A percentile compares a stretch with the other conserved stretches of the same genome.
Evolutionary conservation across 2,329 filamentous ascomycete genomes (phyloP).

Genomic region (Corinectria fuckeliana): DNA sequence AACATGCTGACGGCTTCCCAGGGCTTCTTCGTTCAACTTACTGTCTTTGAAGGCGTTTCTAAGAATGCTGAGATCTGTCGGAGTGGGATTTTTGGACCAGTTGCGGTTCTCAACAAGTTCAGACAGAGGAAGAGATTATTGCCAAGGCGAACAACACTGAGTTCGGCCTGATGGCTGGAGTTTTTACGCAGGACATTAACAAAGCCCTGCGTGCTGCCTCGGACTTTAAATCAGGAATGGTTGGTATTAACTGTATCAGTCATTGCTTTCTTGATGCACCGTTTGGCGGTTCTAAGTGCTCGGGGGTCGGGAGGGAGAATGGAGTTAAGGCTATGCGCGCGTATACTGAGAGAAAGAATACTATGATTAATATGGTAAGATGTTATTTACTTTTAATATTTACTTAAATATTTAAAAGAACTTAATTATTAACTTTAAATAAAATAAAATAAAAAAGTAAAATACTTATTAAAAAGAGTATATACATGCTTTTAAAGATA

Average conservation of each 20-base stretch:
- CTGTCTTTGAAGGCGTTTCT: slow-evolving; percentile 52
- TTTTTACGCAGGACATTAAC: slow-evolving; percentile 70
- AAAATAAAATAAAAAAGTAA: no score
- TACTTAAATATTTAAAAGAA: no score
- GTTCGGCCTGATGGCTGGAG: slow-evolving; percentile 52
- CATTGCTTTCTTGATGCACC: slow-evolving; percentile 49
- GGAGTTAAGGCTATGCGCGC: slow-evolving; percentile 54
- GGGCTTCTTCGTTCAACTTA: slow-evolving; percentile 54
- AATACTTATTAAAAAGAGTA: no score
- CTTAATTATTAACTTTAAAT: no score
- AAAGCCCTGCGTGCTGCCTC: slow-evolving; percentile 62
- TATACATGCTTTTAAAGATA: no score
- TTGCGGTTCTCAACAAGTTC: slow-evolving; percentile 61
- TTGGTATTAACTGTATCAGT: slow-evolving; percentile 67
- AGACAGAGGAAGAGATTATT: slow-evolving; percentile 63
- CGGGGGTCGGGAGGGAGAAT: slow-evolving; percentile 56
- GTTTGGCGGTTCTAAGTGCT: slow-evolving; percentile 59
- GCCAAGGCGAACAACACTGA: slow-evolving; percentile 60
- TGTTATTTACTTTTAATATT: no score
- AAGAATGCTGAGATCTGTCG: slow-evolving; percentile 54
- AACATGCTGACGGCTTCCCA: slow-evolving; percentile 10
- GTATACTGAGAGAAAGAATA: slow-evolving; percentile 58
- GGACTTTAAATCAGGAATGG: slow-evolving; percentile 70
- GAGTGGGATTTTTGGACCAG: slow-evolving; percentile 65
- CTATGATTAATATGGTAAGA: slow-evolving; percentile 52